phyloP scores from a whole-genome alignment of 768 basidiomycete species.

The Boletus speciosus region DNA sequence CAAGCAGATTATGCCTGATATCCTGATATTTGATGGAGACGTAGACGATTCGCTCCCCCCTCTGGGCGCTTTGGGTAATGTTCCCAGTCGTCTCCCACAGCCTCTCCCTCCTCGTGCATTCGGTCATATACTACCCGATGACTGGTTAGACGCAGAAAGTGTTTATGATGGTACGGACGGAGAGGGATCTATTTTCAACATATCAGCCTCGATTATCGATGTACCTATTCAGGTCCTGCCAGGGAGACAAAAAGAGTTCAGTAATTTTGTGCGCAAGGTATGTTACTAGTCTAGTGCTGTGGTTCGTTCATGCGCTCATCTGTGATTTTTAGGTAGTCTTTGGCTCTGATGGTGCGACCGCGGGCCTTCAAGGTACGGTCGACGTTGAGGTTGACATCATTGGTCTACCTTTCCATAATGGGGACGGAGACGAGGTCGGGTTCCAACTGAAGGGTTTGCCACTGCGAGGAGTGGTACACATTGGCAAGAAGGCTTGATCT shows the following conservation, averaged over 20 bases:
- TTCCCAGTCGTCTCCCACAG: constrained; percentile 51
- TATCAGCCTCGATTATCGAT: constrained; percentile 66
- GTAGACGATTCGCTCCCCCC: constrained; percentile 35
- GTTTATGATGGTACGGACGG: constrained; percentile 42
- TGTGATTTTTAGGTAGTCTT: constrained; percentile 57
- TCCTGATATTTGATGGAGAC: constrained; percentile 74
- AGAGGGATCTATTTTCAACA: constrained; percentile 52
- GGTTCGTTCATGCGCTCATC: constrained; percentile 1
- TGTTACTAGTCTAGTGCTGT: background rate
- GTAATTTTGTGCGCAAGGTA: constrained; percentile 76
- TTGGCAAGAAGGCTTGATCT: constrained; percentile 51
- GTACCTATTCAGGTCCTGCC: constrained; percentile 77
- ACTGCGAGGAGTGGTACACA: constrained; percentile 59
- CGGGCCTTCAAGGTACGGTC: constrained; percentile 63
- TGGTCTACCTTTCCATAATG: constrained; percentile 54
- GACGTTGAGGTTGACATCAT: constrained; percentile 57
- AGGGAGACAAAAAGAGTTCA: constrained; percentile 72
- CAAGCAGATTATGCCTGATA: constrained; percentile 66
- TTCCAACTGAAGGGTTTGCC: constrained; percentile 64
- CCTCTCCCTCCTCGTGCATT: constrained; percentile 74
- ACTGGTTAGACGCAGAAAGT: constrained; percentile 56
- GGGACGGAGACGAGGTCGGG: constrained; percentile 35
- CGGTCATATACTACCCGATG: constrained; percentile 66
- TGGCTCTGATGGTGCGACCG: constrained; percentile 57
- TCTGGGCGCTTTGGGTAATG: constrained; percentile 21